phyloP scores from a whole-genome alignment of 2,329 filamentous ascomycete species.

The Delphinella strobiligena region DNA sequence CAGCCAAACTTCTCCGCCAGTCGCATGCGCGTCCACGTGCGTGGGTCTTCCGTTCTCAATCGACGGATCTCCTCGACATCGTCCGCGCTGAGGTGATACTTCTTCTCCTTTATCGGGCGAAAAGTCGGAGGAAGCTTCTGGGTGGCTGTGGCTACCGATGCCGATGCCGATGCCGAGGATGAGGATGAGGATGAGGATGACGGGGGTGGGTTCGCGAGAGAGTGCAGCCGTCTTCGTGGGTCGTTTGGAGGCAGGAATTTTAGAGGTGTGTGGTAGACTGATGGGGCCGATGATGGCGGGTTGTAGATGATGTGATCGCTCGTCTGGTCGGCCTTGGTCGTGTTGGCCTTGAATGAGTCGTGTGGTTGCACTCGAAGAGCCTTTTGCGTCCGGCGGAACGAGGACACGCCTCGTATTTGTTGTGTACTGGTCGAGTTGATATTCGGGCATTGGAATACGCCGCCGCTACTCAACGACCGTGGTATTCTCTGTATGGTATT shows the following conservation, averaged over 20 bases:
- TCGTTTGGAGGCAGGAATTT: conserved; percentile 53
- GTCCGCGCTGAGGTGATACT: conserved; percentile 46
- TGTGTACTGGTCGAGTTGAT: conserved; percentile 15
- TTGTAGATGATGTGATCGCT: conserved; percentile 51
- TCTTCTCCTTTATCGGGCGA: conserved; percentile 41
- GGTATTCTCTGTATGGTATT: conserved; percentile 6
- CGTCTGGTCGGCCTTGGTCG: conserved; percentile 16
- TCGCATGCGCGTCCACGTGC: conserved; percentile 45
- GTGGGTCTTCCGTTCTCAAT: conserved; percentile 43
- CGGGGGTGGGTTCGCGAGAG: conserved; percentile 14
- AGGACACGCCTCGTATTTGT: conserved; percentile 29
- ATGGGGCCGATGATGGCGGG: conserved; percentile 51
- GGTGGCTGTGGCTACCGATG: conserved; percentile 14
- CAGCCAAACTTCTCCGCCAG: conserved; percentile 53
- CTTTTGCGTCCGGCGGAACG: conserved; percentile 34
- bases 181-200: conserved; percentile 6
- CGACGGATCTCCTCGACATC: conserved; percentile 48
- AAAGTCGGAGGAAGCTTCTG: conserved; percentile 31
- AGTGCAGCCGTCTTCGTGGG: conserved; percentile 37
- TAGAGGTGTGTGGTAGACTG: conserved; percentile 50
- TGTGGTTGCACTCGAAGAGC: conserved; percentile 32
- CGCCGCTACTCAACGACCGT: conserved; percentile 4
- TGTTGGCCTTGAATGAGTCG: conserved; percentile 33
- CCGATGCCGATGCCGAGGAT: too few relatives aligned
- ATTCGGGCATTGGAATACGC: conserved; percentile 3